These are phyloP conservation scores for Cystobasidium ongulense DNA, from an alignment of 768 basidiomycete species.

Conservation along the genomic window DNA sequence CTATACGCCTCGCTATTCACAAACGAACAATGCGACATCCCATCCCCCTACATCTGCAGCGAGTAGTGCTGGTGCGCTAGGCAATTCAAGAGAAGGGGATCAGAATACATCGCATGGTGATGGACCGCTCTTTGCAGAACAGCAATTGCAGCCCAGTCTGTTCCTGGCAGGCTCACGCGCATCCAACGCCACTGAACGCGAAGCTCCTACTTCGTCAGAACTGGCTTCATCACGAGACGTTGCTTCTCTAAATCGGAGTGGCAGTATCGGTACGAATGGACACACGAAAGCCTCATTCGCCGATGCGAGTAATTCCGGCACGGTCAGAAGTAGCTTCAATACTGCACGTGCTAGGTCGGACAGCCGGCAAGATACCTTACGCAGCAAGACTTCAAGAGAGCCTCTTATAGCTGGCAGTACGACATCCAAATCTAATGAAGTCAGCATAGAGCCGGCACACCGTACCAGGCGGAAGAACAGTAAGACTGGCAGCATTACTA, in stretches of 20 bases:
- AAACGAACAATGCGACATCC: neutral
- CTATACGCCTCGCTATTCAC: neutral
- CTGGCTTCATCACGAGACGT: neutral
- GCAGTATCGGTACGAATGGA: neutral
- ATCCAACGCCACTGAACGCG: neutral
- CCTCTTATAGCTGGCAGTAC: constrained; percentile 2
- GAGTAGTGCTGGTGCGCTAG: neutral
- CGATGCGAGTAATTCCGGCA: neutral
- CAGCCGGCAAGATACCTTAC: constrained; percentile 6
- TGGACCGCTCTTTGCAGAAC: neutral
- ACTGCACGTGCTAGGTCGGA: neutral
- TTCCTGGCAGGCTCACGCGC: neutral
- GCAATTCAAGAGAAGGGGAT: neutral
- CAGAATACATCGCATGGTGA: neutral
- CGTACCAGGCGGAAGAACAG: neutral
- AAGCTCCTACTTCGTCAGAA: neutral
- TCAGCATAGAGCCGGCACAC: neutral
- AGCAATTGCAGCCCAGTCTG: neutral
- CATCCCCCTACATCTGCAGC: neutral
- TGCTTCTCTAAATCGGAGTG: neutral
- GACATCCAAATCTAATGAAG: neutral
- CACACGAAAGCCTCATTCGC: neutral
- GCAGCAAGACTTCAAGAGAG: constrained; percentile 18
- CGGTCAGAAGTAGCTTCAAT: neutral
- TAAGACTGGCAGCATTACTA: constrained; percentile 21